phyloP scores from a whole-genome alignment of 257 asterid genomes.

The Henckelia pumila region DNA sequence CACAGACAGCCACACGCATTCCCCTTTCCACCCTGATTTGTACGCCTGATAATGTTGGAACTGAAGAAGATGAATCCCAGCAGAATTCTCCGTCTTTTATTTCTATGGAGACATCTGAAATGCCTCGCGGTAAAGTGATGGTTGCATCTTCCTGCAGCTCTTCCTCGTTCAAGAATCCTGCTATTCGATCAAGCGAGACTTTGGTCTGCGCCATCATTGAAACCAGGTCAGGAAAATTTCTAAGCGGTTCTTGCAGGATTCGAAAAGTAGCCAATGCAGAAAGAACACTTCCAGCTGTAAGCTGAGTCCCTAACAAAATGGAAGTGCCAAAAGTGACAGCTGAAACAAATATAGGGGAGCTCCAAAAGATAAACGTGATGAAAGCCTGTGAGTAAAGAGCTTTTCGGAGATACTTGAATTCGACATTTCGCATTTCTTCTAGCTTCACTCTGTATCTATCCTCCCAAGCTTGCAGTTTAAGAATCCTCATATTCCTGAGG shows the following conservation, averaged over 20 bases:
- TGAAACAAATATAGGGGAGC: conserved; percentile 53
- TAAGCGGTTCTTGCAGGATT: conserved; percentile 53
- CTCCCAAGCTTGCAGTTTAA: conserved; percentile 60
- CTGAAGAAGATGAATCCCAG: conserved; percentile 43
- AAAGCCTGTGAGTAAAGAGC: conserved; percentile 52
- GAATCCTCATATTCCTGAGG: conserved; percentile 51
- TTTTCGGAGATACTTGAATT: conserved; percentile 46
- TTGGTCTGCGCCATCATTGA: conserved; percentile 56
- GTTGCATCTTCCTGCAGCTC: conserved; percentile 51
- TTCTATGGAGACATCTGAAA: conserved; percentile 44
- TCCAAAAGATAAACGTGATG: conserved; percentile 52
- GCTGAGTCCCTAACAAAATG: conserved; percentile 46
- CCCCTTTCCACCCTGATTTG: conserved; percentile 42
- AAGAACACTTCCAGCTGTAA: conserved; percentile 54
- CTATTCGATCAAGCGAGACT: conserved; percentile 52
- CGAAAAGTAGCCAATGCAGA: conserved; percentile 61
- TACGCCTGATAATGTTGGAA: conserved; percentile 35
- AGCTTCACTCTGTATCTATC: conserved; percentile 39
- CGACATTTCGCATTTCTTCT: conserved; percentile 43
- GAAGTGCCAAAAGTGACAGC: conserved; percentile 49
- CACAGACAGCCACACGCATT: conserved; percentile 56
- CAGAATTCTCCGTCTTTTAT: conserved; percentile 42
- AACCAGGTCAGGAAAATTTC: conserved; percentile 50
- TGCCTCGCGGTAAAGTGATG: conserved; percentile 33
- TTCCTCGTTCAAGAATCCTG: conserved; percentile 43